A percentile compares a stretch with the other conserved stretches of the same genome.
Conservation (phyloP, 352 stramenopile genomes). For the Pythium angustatum region DNA sequence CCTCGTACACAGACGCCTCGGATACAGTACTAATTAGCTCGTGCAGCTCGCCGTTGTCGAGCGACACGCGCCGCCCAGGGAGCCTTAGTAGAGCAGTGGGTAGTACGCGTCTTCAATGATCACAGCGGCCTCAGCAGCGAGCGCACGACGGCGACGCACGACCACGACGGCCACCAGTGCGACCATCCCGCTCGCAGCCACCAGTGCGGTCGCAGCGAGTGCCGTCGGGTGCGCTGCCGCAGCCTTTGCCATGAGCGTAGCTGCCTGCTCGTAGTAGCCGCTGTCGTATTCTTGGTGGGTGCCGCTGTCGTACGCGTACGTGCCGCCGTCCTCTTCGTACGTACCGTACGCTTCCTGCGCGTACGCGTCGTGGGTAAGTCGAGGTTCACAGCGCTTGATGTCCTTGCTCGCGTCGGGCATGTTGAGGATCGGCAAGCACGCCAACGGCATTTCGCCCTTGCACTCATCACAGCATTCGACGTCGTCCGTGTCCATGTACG, state of each 20-base stretch:
- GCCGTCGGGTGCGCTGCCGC: slow-evolving; percentile 30
- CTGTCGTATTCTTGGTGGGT: neutral
- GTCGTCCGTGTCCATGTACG: slow-evolving; percentile 31
- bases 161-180: slow-evolving; percentile 56
- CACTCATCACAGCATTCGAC: slow-evolving; percentile 55
- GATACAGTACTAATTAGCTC: neutral
- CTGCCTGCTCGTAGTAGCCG: slow-evolving; percentile 22
- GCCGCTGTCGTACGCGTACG: slow-evolving; percentile 20
- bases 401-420: slow-evolving; percentile 41
- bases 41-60: neutral
- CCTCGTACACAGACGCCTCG: neutral
- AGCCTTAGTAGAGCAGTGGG: slow-evolving; percentile 49
- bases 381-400: slow-evolving; percentile 60
- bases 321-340: neutral
- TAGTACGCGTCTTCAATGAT: slow-evolving; percentile 60
- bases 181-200: slow-evolving; percentile 44
- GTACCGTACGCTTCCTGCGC: slow-evolving; percentile 22
- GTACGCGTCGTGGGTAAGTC: slow-evolving; percentile 13
- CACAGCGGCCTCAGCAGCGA: slow-evolving; percentile 15
- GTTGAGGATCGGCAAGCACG: slow-evolving; percentile 48
- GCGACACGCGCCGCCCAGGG: too few species aligned
- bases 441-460: slow-evolving; percentile 13
- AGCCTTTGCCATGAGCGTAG: slow-evolving; percentile 30
- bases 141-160: slow-evolving; percentile 38
- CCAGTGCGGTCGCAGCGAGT: slow-evolving; percentile 32